Evolutionary conservation across 2,329 filamentous ascomycete genomes (phyloP).

Genomic region (Sporothrix luriei): DNA sequence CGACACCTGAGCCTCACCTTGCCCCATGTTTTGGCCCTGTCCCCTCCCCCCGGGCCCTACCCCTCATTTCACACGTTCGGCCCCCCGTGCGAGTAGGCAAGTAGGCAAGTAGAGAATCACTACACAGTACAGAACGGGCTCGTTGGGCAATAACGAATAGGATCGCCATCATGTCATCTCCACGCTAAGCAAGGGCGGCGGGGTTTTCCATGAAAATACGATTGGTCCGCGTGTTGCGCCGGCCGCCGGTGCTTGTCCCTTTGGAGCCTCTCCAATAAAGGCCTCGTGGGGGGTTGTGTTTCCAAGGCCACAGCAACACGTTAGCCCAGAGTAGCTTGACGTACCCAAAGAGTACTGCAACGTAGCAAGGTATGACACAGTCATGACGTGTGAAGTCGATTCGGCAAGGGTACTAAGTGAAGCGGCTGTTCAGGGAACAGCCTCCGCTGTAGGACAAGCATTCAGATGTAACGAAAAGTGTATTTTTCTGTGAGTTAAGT

Average conservation of each 20-base stretch:
- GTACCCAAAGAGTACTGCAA: not conserved
- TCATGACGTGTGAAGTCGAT: not conserved
- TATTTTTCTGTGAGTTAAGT: constrained; percentile 8
- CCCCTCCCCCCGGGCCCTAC: constrained; percentile 6
- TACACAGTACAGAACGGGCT: not conserved
- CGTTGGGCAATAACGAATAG: not conserved
- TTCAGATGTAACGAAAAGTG: constrained; percentile 9
- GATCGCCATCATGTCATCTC: not conserved
- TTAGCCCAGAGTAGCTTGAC: not conserved
- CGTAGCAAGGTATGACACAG: not conserved
- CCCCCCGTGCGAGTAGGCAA: not conserved
- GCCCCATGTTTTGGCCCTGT: constrained; percentile 5
- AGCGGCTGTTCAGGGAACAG: not conserved
- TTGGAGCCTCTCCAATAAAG: not conserved
- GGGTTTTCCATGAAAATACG: not conserved
- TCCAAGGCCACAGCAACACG: not conserved
- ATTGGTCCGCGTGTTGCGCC: not conserved
- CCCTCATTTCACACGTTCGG: constrained; percentile 6
- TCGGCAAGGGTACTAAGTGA: not conserved
- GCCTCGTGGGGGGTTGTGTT: not conserved
- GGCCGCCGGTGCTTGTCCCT: not conserved
- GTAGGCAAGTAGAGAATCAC: not conserved
- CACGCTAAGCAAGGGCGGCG: not conserved
- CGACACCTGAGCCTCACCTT: not conserved
- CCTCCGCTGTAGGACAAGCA: not conserved